phyloP scores from a whole-genome alignment of 345 rosid species.

The Dipteronia sinensis region DNA sequence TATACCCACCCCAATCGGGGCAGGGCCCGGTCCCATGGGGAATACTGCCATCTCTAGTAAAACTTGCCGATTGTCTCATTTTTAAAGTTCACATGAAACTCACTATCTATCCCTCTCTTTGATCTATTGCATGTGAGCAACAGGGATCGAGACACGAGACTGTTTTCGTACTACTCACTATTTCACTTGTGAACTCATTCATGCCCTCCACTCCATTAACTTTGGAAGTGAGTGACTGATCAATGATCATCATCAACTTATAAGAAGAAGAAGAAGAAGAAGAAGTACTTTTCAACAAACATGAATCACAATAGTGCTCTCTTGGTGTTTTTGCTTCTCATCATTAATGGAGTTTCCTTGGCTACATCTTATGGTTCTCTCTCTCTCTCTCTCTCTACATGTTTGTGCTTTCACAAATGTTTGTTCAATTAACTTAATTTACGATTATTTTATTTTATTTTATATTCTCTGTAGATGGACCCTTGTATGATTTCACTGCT shows the following conservation, averaged over 20 bases:
- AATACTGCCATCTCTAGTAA: no score
- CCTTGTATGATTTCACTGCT: slow-evolving; percentile 68
- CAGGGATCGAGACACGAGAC: slow-evolving; percentile 9
- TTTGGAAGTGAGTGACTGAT: no score
- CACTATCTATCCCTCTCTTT: background rate
- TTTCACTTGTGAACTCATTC: slow-evolving; percentile 34
- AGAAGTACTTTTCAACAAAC: background rate
- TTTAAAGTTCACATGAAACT: slow-evolving; percentile 19
- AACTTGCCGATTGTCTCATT: no score
- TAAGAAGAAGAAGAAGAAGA: no score
- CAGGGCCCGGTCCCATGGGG: no score
- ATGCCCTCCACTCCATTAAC: background rate
- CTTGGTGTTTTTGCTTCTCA: slow-evolving; percentile 32
- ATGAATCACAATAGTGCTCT: slow-evolving; percentile 29
- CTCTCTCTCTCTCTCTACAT: background rate
- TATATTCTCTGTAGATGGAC: slow-evolving; percentile 45
- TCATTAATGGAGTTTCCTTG: slow-evolving; percentile 20
- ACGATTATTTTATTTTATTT: slow-evolving; percentile 8
- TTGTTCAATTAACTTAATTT: background rate
- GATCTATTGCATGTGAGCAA: slow-evolving; percentile 32
- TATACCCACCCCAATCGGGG: no score
- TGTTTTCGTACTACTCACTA: slow-evolving; percentile 7
- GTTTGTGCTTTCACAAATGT: no score
- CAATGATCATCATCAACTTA: no score
- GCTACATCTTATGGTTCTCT: slow-evolving; percentile 46